Evolutionary conservation across 2,329 filamentous ascomycete genomes (phyloP).

Genomic region (Trichoderma brevicompactum): DNA sequence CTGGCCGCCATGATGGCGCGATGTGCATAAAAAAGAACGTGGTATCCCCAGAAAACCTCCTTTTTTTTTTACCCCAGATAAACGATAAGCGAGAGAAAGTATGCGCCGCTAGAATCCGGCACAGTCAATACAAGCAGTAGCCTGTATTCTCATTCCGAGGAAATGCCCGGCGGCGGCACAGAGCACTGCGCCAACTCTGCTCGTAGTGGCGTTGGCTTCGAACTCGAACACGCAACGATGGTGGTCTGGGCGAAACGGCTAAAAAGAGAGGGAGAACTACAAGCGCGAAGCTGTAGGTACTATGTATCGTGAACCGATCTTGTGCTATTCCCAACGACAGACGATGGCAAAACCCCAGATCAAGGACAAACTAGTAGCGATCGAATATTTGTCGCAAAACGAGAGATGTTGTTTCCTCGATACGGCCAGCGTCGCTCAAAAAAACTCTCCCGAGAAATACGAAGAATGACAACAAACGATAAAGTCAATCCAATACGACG

Average conservation of each 20-base stretch:
- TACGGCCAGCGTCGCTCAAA: slow-evolving; percentile 16
- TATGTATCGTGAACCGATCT: background rate
- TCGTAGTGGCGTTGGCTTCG: too few relatives aligned
- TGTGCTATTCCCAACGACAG: background rate
- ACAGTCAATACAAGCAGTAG: slow-evolving; percentile 2
- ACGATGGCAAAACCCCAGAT: background rate
- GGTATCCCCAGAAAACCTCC: background rate
- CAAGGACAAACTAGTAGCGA: background rate
- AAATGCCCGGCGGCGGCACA: slow-evolving; percentile 1
- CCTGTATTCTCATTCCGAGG: slow-evolving; percentile 14
- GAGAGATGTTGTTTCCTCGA: background rate
- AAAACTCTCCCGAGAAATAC: background rate
- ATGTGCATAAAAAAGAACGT: slow-evolving; percentile 15
- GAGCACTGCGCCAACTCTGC: background rate
- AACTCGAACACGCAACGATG: background rate
- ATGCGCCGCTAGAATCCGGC: slow-evolving; percentile 11
- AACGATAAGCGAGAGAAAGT: slow-evolving; percentile 22
- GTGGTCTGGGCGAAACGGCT: slow-evolving; percentile 1
- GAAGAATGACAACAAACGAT: slow-evolving; percentile 14
- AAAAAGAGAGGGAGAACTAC: background rate
- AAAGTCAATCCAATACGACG: slow-evolving; percentile 1
- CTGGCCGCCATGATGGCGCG: slow-evolving; percentile 26
- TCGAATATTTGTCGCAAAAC: background rate
- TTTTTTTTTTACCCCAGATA: background rate
- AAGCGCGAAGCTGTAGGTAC: background rate